These are phyloP conservation scores for Prinsepia uniflora DNA, from an alignment of 306 rosid genomes.

Conservation along the genomic window DNA sequence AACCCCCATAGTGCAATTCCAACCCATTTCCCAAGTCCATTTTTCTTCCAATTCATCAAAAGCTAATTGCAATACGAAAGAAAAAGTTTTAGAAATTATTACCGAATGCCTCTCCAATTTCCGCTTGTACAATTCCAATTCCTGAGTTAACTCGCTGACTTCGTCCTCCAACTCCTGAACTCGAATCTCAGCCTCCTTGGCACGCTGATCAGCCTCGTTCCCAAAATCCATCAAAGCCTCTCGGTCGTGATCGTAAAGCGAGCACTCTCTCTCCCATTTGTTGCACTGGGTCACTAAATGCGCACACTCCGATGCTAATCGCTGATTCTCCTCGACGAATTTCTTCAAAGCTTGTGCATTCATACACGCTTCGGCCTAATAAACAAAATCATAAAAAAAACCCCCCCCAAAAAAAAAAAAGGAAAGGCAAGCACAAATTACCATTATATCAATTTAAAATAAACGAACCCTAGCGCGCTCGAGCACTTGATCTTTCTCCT, in stretches of 20 bases:
- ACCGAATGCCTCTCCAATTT: constrained; percentile 47
- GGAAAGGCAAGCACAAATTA: background rate
- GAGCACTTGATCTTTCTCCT: constrained; percentile 57
- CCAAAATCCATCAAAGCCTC: constrained; percentile 95
- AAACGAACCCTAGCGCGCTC: constrained; percentile 55
- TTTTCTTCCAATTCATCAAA: background rate
- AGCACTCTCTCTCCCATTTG: constrained; percentile 66
- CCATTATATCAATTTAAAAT: background rate
- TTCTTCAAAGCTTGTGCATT: constrained; percentile 82
- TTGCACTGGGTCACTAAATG: constrained; percentile 47
- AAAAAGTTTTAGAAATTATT: constrained; percentile 25
- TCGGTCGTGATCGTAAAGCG: constrained; percentile 73
- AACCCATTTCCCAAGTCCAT: background rate
- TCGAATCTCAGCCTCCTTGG: constrained; percentile 67
- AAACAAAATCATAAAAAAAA: background rate
- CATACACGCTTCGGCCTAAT: constrained; percentile 66
- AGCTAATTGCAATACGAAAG: background rate
- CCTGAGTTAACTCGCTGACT: constrained; percentile 44
- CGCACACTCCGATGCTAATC: constrained; percentile 57
- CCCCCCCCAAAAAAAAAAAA: background rate
- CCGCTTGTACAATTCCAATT: constrained; percentile 41
- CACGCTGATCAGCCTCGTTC: constrained; percentile 87
- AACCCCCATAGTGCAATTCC: background rate
- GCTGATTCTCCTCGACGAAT: constrained; percentile 79
- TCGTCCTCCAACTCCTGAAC: constrained; percentile 59